Evolutionary conservation across 2,329 filamentous ascomycete genomes (phyloP), one percentile per base, ranked within the genome.

Genomic region (Leptodontidium sp.): DNA sequence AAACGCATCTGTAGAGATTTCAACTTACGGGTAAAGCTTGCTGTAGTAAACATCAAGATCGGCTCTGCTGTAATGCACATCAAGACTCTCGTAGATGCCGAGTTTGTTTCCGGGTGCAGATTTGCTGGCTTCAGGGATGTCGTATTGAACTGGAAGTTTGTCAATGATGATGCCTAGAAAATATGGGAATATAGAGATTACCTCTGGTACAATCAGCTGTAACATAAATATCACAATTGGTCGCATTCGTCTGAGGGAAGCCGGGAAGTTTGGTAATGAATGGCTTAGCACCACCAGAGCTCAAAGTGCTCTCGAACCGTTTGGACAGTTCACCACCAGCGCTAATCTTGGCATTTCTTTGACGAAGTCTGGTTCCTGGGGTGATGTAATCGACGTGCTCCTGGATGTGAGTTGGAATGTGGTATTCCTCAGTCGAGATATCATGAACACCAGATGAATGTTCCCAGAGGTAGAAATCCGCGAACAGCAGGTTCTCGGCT

Each of bases 391-490:
- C 86, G 63, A 88, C 79, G 67, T 87, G 84, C 12, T 79, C 71
- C 53, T 80, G 80, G 15, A 88, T 71, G 50, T 82, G 75, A 35
- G 79, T 78, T 0, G 86, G 86, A 5, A 88, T 77, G 68, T 85
- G 84, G 74, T 87, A 86, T 72, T 79, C 78, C 32, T 80, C 78
- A 49, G 65, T 72, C 9, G 73, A 71, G 32, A 75, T 65, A 67
- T 73, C 72, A 32, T 66, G 53, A 32, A 61, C 79, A 58, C 84
- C 86, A 45, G 85, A 78, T 14, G 82, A 81, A 76, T 90, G 87
- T 76, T 91, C 87, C 68, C 87, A 85, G 45, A 88, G 82, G 66
- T 88, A 86, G 62, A 85, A 88, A 71, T 89, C 87, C 64, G 78
- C 77, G 67, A 77, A 73, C 57, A 81, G 72, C 2, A 80, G 74